Base-by-base conservation (phyloP, 768 basidiomycete genomes). In the Lactifluus rugatus region DNA sequence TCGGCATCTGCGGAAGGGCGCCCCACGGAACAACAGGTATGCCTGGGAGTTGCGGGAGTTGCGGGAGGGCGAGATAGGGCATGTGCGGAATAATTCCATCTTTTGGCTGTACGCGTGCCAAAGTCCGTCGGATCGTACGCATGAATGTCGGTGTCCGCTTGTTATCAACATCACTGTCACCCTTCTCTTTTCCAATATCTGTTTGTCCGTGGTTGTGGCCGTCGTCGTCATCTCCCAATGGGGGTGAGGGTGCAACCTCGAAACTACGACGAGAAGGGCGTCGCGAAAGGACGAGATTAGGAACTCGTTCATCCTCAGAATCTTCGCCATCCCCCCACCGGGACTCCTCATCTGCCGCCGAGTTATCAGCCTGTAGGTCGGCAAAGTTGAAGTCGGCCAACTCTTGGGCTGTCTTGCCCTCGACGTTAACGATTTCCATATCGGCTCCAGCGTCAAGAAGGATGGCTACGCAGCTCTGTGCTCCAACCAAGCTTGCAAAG, bases 391-490 rank as follows among this genome's bases (percentile, higher is more conserved):
- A 73, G 4, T 66, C 52, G 1, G 78, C 75, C 42, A 84, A 71
- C 63, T 92, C 87, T 32, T 76, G 75, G 5, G 90, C 75, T 4
- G 82, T 88, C 71, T 81, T 83, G 17, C 89, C 89, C 31, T 79
- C 72, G 0, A 76, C 79, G 62, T 90, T 79, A 54, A 91, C 88
- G 49, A 91, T 81, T 66, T 87, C 85, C 28, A 76, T 68, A 62
- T 89, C 85, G 0, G 95, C 95, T 31, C 91, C 91, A 31, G 83
- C 90, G 11, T 78, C 74, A n/a, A 95, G 65, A 31, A 99, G 75
- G 5, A 85, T 70, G 47, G 76, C 73, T 2, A 81, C 79, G 70
- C 89, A 93, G 11, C 78, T 75, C 53, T 75, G 73, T 14, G 87
- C 83, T 23, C 78, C 79, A 7, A 74, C 75, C 34, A 94, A 71